phyloP scores from a whole-genome alignment of 2,329 filamentous ascomycete species.

The Xylaria digitata region DNA sequence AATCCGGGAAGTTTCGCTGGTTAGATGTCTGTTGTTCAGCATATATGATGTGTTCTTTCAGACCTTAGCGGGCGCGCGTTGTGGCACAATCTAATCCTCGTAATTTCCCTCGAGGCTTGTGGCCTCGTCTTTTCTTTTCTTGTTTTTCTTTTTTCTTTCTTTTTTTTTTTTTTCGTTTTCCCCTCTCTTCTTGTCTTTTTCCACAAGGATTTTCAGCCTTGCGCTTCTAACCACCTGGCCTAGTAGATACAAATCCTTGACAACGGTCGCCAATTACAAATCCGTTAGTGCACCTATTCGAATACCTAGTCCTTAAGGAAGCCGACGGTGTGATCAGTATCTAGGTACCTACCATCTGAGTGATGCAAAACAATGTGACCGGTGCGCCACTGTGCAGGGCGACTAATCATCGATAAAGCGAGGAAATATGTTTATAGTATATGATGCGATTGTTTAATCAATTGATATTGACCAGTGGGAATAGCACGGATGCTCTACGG shows the following conservation, averaged over 20 bases:
- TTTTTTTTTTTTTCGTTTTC: background rate
- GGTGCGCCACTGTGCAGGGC: slow-evolving; percentile 37
- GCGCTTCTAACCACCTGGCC: background rate
- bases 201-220: slow-evolving; percentile 16
- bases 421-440: slow-evolving; percentile 13
- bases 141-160: background rate
- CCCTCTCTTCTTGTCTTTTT: background rate
- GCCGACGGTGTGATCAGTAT: slow-evolving; percentile 8
- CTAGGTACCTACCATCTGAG: slow-evolving; percentile 24
- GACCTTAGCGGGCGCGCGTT: slow-evolving; percentile 1
- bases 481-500: slow-evolving; percentile 13
- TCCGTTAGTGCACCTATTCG: slow-evolving; percentile 8
- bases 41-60: slow-evolving; percentile 23
- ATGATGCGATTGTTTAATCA: slow-evolving; percentile 29
- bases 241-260: slow-evolving; percentile 5
- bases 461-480: slow-evolving; percentile 26
- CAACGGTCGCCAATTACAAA: background rate
- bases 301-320: background rate
- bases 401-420: slow-evolving; percentile 27
- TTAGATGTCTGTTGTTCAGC: slow-evolving; percentile 16
- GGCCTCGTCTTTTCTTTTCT: background rate
- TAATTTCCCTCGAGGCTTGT: background rate
- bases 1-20: slow-evolving; percentile 21
- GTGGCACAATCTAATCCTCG: slow-evolving; percentile 21
- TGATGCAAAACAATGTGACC: slow-evolving; percentile 33